Percentiles rank a stretch among this genome's conserved stretches.
Evolutionary conservation across 208 protist genomes (phyloP).

Genomic region (Crithidia acanthocephali): DNA sequence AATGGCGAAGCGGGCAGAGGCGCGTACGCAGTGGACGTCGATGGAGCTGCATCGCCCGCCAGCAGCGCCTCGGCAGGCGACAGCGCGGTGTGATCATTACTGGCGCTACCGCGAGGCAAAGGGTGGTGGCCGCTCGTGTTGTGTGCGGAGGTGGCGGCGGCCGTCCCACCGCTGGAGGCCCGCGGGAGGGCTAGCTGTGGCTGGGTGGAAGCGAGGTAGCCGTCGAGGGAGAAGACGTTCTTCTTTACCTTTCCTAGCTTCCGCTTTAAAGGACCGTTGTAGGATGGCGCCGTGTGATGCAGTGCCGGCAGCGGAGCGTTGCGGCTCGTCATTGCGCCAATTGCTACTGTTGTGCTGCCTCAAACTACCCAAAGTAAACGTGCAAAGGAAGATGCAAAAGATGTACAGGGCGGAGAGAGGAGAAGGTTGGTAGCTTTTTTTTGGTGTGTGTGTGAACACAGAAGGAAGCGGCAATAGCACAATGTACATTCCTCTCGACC

Average conservation of each 20-base stretch:
- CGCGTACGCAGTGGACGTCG: too few species aligned
- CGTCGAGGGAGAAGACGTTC: constrained; percentile 25
- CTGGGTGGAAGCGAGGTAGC: constrained; percentile 9
- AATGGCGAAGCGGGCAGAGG: background rate
- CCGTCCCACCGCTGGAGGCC: background rate
- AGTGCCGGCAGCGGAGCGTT: constrained; percentile 8
- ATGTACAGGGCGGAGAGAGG: too few species aligned
- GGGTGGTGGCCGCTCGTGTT: too few species aligned
- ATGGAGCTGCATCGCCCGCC: background rate
- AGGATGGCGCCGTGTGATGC: constrained; percentile 6
- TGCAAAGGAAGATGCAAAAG: too few species aligned
- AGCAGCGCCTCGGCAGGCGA: constrained; percentile 34
- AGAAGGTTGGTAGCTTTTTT: background rate
- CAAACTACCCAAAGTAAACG: background rate
- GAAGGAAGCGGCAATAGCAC: too few species aligned
- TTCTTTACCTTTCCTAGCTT: constrained; percentile 3
- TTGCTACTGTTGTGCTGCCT: background rate
- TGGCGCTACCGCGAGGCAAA: background rate
- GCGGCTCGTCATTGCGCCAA: background rate
- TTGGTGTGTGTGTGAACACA: background rate
- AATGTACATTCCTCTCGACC: too few species aligned
- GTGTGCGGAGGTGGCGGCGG: too few species aligned
- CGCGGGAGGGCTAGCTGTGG: background rate
- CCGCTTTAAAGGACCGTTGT: background rate
- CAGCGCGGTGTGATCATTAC: background rate